Percentiles rank a stretch among this genome's conserved stretches.
phyloP scores from a whole-genome alignment of 202 grass and related monocot species.

The Saccharum hybrid region DNA sequence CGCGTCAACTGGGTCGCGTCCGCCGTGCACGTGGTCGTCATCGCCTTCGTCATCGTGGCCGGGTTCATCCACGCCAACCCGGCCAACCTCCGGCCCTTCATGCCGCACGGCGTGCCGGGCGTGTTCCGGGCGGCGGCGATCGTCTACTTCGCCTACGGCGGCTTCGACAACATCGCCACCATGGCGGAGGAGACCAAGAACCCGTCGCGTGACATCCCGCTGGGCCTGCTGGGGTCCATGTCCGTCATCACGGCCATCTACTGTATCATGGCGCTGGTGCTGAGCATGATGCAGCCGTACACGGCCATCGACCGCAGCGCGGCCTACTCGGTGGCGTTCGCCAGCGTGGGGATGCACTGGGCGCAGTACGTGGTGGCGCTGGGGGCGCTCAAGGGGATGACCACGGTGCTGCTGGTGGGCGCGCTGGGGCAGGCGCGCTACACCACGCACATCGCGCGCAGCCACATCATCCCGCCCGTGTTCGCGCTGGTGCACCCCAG shows the following conservation, averaged over 20 bases:
- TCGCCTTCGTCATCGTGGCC: conserved; percentile 70
- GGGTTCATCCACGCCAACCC: conserved; percentile 70
- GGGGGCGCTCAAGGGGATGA: conserved; percentile 97
- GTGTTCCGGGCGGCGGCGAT: conserved; percentile 86
- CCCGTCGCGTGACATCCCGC: conserved; percentile 81
- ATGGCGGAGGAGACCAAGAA: conserved; percentile 96
- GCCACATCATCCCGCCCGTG: conserved; percentile 93
- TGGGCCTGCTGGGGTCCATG: conserved; percentile 79
- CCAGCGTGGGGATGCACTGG: conserved; percentile 72
- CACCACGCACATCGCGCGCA: conserved; percentile 91
- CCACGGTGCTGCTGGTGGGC: conserved; percentile 29
- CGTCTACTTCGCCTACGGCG: conserved; percentile 90
- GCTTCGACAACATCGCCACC: conserved; percentile 87
- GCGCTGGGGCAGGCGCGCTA: conserved; percentile 77
- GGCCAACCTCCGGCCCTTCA: conserved; percentile 68
- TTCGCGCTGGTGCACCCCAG: conserved; percentile 83
- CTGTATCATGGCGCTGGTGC: conserved; percentile 79
- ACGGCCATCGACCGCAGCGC: conserved; percentile 64
- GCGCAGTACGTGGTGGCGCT: conserved; percentile 84
- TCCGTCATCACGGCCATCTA: conserved; percentile 78
- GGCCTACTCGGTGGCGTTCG: conserved; percentile 79
- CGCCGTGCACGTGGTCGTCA: conserved; percentile 62
- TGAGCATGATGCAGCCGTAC: conserved; percentile 94
- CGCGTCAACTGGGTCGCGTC: conserved; percentile 89
- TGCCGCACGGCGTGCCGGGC: conserved; percentile 68